These are phyloP conservation scores for Actinomortierella wolfii DNA, from an alignment of 371 early-diverging fungal species.

Conservation along the genomic window DNA sequence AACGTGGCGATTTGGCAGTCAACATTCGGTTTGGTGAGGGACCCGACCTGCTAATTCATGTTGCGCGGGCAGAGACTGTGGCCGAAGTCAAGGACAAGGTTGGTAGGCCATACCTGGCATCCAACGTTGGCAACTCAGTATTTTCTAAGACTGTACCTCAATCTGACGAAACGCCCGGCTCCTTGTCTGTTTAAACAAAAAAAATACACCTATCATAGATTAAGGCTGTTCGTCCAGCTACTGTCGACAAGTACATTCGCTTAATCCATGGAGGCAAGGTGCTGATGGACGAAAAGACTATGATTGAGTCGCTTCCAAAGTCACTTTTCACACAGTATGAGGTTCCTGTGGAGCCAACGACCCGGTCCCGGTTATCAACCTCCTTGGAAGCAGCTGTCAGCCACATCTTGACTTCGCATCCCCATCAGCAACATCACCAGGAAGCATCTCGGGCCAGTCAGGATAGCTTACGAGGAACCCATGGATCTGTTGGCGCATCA, in stretches of 20 bases:
- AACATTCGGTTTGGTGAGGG: slow-evolving; percentile 37
- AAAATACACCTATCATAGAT: no score
- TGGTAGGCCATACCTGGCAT: no score
- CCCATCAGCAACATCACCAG: no score
- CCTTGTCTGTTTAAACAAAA: no score
- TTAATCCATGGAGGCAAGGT: slow-evolving; percentile 62
- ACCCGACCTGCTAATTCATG: slow-evolving; percentile 26
- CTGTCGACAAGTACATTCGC: slow-evolving; percentile 54
- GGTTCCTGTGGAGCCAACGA: slow-evolving; percentile 14
- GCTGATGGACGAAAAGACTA: slow-evolving; percentile 42
- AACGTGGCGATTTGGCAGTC: slow-evolving; percentile 18
- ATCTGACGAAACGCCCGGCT: no score
- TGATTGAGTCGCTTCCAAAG: slow-evolving; percentile 41
- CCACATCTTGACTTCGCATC: slow-evolving; percentile 8
- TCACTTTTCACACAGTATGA: slow-evolving; percentile 33
- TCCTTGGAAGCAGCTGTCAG: slow-evolving; percentile 35
- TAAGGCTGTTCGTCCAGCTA: slow-evolving; percentile 26
- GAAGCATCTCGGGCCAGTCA: no score
- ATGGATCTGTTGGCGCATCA: slow-evolving; percentile 5
- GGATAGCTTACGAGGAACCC: no score
- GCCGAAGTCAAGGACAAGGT: slow-evolving; percentile 57
- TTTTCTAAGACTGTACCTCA: no score
- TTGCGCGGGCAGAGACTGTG: slow-evolving; percentile 47
- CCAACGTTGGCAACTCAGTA: not conserved
- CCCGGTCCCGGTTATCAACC: slow-evolving; percentile 21